These are phyloP conservation scores for Leishmania guyanensis DNA, from an alignment of 208 protist species.

Conservation along the genomic window DNA sequence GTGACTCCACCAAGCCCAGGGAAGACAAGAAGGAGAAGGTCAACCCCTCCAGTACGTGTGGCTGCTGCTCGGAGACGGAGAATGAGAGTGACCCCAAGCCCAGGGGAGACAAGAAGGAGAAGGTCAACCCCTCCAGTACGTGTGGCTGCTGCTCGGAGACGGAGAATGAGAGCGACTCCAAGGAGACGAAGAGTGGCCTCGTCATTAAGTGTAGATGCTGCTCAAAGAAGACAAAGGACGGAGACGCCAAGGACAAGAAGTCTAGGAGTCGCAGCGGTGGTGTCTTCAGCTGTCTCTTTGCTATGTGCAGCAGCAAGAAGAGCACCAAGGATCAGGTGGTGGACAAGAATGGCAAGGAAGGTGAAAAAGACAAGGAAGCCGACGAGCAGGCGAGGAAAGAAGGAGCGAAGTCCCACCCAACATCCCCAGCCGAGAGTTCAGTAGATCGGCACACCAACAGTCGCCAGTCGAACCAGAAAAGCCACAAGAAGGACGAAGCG, in stretches of 20 bases:
- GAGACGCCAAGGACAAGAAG: slow-evolving; percentile 17
- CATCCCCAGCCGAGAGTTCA: slow-evolving; percentile 1
- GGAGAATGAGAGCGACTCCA: not conserved
- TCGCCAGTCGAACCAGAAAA: slow-evolving; percentile 20
- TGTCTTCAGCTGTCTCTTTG: not conserved
- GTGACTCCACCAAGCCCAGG: not conserved
- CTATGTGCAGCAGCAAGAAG: slow-evolving; percentile 6
- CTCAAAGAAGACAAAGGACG: not conserved
- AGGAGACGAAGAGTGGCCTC: not conserved
- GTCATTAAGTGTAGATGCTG: not conserved
- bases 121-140: not conserved
- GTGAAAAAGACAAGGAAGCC: slow-evolving; percentile 1
- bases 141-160: not conserved
- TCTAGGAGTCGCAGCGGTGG: not conserved
- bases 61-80: not conserved
- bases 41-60: not conserved
- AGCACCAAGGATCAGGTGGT: slow-evolving; percentile 10
- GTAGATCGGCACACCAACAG: slow-evolving; percentile 1
- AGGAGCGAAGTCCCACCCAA: slow-evolving; percentile 1
- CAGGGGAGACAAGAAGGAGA: slow-evolving; percentile 1
- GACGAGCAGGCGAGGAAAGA: slow-evolving; percentile 15
- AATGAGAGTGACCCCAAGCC: not conserved
- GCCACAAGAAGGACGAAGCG: slow-evolving; percentile 6
- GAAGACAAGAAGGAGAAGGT: slow-evolving; percentile 7
- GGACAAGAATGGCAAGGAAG: not conserved